phyloP scores from a whole-genome alignment of 179 eudicot species.

The Spergularia azorica region DNA sequence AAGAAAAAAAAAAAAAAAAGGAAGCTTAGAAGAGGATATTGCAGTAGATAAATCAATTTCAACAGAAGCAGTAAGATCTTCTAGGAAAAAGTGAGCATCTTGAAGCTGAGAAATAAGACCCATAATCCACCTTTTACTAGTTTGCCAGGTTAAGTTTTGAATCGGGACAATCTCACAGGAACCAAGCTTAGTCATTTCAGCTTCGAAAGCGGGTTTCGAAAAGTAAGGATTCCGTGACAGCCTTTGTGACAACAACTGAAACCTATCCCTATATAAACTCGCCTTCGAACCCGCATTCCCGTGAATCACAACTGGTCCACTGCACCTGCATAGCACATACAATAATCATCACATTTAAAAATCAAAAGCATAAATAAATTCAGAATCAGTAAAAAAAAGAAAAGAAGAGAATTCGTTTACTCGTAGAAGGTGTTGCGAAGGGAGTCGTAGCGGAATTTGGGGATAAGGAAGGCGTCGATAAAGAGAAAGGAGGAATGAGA shows the following conservation, averaged over 20 bases:
- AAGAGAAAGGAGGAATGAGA: slow-evolving; percentile 49
- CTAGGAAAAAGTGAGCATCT: slow-evolving; percentile 96
- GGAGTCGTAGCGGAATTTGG: slow-evolving; percentile 70
- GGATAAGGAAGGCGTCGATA: slow-evolving; percentile 64
- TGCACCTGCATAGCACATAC: slow-evolving; percentile 39
- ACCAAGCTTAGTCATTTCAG: slow-evolving; percentile 54
- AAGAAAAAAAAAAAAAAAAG: too few relatives aligned
- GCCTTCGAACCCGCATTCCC: slow-evolving; percentile 86
- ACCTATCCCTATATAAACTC: slow-evolving; percentile 75
- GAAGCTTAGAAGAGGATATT: slow-evolving; percentile 62
- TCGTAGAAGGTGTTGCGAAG: slow-evolving; percentile 60
- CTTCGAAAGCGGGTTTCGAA: slow-evolving; percentile 73
- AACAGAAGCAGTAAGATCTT: slow-evolving; percentile 91
- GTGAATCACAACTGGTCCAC: slow-evolving; percentile 68
- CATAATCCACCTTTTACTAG: slow-evolving; percentile 92
- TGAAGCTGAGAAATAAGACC: slow-evolving; percentile 94
- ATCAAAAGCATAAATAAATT: too few relatives aligned
- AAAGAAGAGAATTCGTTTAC: slow-evolving; percentile 23
- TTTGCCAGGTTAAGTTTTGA: slow-evolving; percentile 80
- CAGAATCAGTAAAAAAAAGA: background rate
- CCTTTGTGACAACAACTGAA: slow-evolving; percentile 69
- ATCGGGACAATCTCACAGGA: slow-evolving; percentile 95
- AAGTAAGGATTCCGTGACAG: slow-evolving; percentile 84
- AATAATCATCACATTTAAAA: too few relatives aligned
- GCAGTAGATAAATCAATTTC: slow-evolving; percentile 82